phyloP scores from a whole-genome alignment of 2,329 filamentous ascomycete genomes.

The Pestalotiopsis sp. region DNA sequence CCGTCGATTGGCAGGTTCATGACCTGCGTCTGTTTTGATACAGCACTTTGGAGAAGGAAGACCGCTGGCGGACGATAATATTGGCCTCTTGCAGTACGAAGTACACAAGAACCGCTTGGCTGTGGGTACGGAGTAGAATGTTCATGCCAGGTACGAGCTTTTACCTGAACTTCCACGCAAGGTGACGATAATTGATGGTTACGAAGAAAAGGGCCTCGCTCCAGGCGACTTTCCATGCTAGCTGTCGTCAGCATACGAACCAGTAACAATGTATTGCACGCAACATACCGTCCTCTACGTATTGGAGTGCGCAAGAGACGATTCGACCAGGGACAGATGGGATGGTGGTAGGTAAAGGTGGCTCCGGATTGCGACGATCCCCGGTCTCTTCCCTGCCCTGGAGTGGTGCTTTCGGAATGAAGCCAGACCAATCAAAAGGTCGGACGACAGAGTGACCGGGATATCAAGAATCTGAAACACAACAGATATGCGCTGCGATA shows the following conservation, averaged over 20 bases:
- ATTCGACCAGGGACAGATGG: neutral
- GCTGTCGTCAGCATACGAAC: no score
- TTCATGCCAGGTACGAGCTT: neutral
- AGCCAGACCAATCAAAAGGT: slow-evolving; percentile 9
- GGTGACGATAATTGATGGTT: neutral
- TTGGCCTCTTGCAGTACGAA: no score
- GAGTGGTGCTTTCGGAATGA: neutral
- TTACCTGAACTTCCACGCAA: neutral
- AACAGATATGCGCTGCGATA: neutral
- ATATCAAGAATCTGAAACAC: slow-evolving; percentile 3
- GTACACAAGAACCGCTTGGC: no score
- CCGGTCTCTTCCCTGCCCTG: neutral
- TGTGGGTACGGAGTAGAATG: neutral
- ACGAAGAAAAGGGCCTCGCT: neutral
- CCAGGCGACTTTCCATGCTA: neutral
- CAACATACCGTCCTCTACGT: neutral
- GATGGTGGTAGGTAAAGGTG: neutral
- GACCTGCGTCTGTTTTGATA: no score
- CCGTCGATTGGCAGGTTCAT: neutral
- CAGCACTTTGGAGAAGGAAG: no score
- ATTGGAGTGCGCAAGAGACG: neutral
- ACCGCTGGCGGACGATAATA: no score
- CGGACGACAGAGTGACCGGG: neutral
- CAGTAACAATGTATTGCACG: no score
- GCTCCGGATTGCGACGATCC: neutral